Evolutionary conservation across 768 basidiomycete genomes (phyloP), one percentile per base, ranked within the genome.

Genomic region (Kwoniella dejecticola): DNA sequence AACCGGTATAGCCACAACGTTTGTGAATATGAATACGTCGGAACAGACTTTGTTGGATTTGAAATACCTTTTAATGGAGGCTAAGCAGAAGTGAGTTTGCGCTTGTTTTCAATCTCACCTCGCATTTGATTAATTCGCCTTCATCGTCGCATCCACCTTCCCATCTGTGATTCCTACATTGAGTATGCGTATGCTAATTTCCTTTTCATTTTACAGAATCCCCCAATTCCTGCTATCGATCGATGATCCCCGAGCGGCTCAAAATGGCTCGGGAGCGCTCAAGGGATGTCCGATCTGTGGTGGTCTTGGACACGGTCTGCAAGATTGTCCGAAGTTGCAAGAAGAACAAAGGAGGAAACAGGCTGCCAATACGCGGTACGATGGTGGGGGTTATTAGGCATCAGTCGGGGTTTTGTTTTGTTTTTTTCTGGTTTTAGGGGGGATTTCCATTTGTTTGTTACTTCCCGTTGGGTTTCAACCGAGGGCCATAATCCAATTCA

Each of bases 1-100:
- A 79, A 99, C 96, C 0, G 96, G 96, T 52, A 97, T 99, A 57
- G 95, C 96, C 30, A 99, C 96, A 31, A 94, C 96, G 33, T 99
- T 99, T 74, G 91, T 98, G 56, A 98, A 98, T 78, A 95, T 95
- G 91, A 90, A 89, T 73, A 96, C 95, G 1, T 85, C 89, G 0
- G 96, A 98, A 75, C 95, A 97, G 80, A 99, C 96, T 0, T 81
- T 99, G 33, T 80, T 99, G 64, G 96, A 99, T 83, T 82, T 98
- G 67, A 99, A 98, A 79, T 99, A 99, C 76, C 80, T 99, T 46
- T 81, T 99, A 56, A 88, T 95, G 83, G 96, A 98, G 79, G 93
- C 94, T 2, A 95, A 95, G 31, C 96, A 98, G 82, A 95, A 94
- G 94, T 95, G 60, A 52, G 86, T 83, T 2, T 26, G 11, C 17